phyloP scores from a whole-genome alignment of 192 early-diverging fungal genomes.

The Coemansia sp. region DNA sequence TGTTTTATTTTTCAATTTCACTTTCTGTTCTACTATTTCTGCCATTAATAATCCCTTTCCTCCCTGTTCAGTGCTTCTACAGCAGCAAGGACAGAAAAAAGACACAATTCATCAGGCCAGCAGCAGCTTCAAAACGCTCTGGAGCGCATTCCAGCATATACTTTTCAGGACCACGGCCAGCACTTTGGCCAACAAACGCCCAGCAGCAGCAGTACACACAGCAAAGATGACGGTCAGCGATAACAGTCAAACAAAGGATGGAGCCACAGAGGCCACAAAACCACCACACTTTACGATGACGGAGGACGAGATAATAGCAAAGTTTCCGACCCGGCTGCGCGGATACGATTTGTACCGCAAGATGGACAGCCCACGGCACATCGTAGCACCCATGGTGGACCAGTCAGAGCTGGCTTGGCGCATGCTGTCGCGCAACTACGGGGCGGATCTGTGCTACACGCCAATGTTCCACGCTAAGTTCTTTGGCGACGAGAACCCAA shows the following conservation, averaged over 20 bases:
- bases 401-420: conserved; percentile 96
- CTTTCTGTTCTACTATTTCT: too few species aligned
- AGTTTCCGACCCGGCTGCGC: conserved; percentile 59
- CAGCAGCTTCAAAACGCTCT: conserved; percentile 10
- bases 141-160: conserved; percentile 14
- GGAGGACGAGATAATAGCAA: conserved; percentile 48
- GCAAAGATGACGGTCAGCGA: conserved; percentile 2
- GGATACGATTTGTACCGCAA: conserved; percentile 80
- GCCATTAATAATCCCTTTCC: too few species aligned
- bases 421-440: conserved; percentile 82
- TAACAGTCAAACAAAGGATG: not conserved
- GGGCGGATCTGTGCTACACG: conserved; percentile 89
- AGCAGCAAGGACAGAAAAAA: not conserved
- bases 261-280: conserved; percentile 89
- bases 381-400: conserved; percentile 97
- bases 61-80: too few species aligned
- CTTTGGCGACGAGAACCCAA: conserved; percentile 67
- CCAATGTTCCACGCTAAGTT: conserved; percentile 96
- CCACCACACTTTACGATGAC: conserved; percentile 74
- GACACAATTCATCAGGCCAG: not conserved
- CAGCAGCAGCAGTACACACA: not conserved
- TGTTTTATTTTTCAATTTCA: not conserved
- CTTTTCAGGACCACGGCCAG: not conserved
- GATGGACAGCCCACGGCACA: conserved; percentile 70
- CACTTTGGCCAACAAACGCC: not conserved